Base-by-base conservation (phyloP, 371 early-diverging fungal species). In the Mortierella sp. region DNA sequence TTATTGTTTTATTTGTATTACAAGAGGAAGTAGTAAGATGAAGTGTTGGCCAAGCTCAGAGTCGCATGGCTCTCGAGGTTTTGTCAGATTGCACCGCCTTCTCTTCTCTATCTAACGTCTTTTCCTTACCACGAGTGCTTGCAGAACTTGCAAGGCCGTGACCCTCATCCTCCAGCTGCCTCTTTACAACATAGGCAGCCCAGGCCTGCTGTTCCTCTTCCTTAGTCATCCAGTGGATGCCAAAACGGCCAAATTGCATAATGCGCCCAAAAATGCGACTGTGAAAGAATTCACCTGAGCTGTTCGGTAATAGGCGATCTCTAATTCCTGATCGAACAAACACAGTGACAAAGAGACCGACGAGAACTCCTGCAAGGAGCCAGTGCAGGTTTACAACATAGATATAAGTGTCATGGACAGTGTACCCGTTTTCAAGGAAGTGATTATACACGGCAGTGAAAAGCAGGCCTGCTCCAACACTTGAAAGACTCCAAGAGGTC, bases 401-500 rank as follows among this genome's bases (percentile, higher is more conserved):
- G 60, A 85, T 84, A 45, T 68, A 64, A 9, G 78, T 68, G 59
- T 88, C 84, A 66, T 86, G 84, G 61, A 83, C 64, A 22, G 81
- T 79, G 81, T 81, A 77, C 20, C 86, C 85, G 32, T 75, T 80
- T 37, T 77, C 73, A 28, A 86, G 75, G 43, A 86, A 64, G 51
- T 52, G 62, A 66, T 89, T 88, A 83, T 87, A 85, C 30, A 92
- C 79, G n/a, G 84, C 87, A 3, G 90, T 90, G 73, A 93, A 93
- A 30, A 87, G 62, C 59, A 93, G 68, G 5, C 91, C 92, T 20
- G 91, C 92, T 22, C 75, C 85, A 32, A 93, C 89, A 61, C 90
- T 88, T 6, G 88, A 89, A 20, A 89, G 63, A 47, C 91, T 87
- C 92, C 92, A 92, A 11, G 91, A 90, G 4, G 90, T 90, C 62